Percentiles rank a stretch among this genome's conserved stretches.
phyloP scores from a whole-genome alignment of 2,329 filamentous ascomycete genomes.

The Reticulascus tulasneorum region DNA sequence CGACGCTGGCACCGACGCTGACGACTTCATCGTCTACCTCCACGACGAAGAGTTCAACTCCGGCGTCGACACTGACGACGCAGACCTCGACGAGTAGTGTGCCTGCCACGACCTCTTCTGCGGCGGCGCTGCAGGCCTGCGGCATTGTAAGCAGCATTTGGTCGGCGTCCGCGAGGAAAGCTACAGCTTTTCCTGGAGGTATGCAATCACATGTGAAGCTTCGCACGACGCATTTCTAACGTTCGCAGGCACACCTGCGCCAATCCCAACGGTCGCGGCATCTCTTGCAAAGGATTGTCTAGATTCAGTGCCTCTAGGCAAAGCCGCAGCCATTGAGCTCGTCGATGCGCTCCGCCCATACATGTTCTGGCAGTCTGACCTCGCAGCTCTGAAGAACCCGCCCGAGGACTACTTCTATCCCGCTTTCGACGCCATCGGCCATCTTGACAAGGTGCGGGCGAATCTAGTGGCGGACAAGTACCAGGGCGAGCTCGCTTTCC shows the following conservation, averaged over 20 bases:
- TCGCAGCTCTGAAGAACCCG: conserved; percentile 45
- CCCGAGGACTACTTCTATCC: conserved; percentile 46
- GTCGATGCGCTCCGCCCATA: conserved; percentile 34
- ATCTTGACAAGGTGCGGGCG: conserved; percentile 25
- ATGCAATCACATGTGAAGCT: no score
- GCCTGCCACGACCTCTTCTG: not conserved
- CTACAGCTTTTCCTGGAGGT: no score
- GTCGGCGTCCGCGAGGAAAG: no score
- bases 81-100: no score
- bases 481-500: conserved; percentile 34
- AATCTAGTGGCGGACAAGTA: conserved; percentile 29
- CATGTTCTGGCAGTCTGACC: conserved; percentile 42
- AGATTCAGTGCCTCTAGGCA: conserved; percentile 31
- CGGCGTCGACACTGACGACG: not conserved
- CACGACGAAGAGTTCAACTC: not conserved
- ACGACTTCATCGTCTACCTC: not conserved
- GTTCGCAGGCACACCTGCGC: no score
- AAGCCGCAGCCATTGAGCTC: conserved; percentile 25
- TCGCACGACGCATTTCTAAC: no score
- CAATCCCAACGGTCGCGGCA: conserved; percentile 26
- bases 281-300: conserved; percentile 31
- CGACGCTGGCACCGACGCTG: not conserved
- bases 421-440: conserved; percentile 30
- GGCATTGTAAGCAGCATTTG: not conserved
- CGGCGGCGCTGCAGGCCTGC: not conserved